These are phyloP conservation scores for Ambrosiella cleistominuta DNA, from an alignment of 2,329 filamentous ascomycete genomes.

Conservation along the genomic window DNA sequence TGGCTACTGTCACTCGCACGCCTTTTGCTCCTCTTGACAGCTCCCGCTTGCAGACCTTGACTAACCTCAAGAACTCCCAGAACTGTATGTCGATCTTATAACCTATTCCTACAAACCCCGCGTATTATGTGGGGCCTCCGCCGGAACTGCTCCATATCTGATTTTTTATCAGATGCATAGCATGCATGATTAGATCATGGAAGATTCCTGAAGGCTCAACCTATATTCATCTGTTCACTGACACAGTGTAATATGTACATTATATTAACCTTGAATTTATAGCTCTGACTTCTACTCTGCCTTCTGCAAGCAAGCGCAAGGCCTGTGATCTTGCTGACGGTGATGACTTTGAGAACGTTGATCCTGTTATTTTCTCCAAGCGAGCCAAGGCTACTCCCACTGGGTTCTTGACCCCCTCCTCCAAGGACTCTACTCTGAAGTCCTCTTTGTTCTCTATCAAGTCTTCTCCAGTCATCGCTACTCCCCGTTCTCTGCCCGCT, in stretches of 20 bases:
- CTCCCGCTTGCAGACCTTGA: conserved; percentile 51
- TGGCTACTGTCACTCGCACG: conserved; percentile 45
- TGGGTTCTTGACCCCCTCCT: conserved; percentile 17
- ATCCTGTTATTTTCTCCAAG: conserved; percentile 40
- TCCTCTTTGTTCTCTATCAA: conserved; percentile 21
- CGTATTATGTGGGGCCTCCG: background rate
- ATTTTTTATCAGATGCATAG: background rate
- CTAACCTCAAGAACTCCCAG: conserved; percentile 62
- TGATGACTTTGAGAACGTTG: conserved; percentile 42
- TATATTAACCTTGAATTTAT: background rate
- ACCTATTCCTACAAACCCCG: background rate
- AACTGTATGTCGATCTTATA: conserved; percentile 35
- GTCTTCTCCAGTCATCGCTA: conserved; percentile 19
- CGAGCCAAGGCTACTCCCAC: conserved; percentile 31
- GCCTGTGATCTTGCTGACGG: conserved; percentile 31
- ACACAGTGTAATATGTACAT: too few species aligned
- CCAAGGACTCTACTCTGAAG: conserved; percentile 29
- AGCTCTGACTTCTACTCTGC: conserved; percentile 15
- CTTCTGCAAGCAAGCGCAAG: conserved; percentile 37
- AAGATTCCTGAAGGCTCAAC: too few species aligned
- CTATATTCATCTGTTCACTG: too few species aligned
- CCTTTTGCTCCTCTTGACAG: conserved; percentile 59
- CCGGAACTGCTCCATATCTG: background rate
- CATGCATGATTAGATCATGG: too few species aligned
- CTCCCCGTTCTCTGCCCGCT: conserved; percentile 18